Conservation (phyloP, 1,139 yeast genomes). For the Geotrichum siamense region DNA sequence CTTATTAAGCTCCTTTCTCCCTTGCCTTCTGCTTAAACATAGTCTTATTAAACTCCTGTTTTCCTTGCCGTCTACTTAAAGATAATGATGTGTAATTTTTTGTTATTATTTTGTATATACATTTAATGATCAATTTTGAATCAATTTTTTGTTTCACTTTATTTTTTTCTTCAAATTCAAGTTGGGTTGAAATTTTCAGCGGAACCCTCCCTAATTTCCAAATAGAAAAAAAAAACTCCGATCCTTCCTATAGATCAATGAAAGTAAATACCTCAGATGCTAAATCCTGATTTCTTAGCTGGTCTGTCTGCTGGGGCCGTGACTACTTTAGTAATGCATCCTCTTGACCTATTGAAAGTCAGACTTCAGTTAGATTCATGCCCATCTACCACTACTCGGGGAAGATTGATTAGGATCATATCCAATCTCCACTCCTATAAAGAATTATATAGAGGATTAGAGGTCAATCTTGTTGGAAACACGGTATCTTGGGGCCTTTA, state of each 20-base stretch:
- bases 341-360: conserved; percentile 77
- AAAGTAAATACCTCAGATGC: no score
- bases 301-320: conserved; percentile 80
- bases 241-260: no score
- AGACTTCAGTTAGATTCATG: conserved; percentile 51
- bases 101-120: no score
- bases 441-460: conserved; percentile 62
- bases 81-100: no score
- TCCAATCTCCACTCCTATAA: conserved; percentile 6
- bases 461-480: conserved; percentile 76
- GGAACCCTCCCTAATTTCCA: no score
- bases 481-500: conserved; percentile 85
- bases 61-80: no score
- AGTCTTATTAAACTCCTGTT: no score
- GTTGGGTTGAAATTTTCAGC: no score
- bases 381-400: not conserved
- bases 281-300: conserved; percentile 48
- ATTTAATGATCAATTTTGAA: no score
- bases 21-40: conserved; percentile 70
- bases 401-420: conserved; percentile 8
- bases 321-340: conserved; percentile 79
- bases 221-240: no score
- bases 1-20: conserved; percentile 65
- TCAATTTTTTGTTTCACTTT: no score
- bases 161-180: no score